Evolutionary conservation across 148 eudicot genomes (phyloP).

Genomic region (Rhododendron griersonianum): DNA sequence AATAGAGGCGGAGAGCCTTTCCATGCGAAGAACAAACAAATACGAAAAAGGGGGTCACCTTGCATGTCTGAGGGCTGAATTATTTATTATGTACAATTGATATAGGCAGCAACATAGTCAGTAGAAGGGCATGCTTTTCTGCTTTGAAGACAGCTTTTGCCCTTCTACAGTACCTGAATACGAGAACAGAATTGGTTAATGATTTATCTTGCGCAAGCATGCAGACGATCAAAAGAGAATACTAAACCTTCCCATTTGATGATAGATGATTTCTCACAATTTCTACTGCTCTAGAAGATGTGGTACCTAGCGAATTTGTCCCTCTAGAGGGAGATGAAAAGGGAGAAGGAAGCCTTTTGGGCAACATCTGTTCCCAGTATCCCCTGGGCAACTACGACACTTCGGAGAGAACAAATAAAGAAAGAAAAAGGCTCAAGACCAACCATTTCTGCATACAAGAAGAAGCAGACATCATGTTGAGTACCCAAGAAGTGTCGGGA

Average conservation of each 20-base stretch:
- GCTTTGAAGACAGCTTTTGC: constrained; percentile 76
- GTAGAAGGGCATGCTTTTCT: too few relatives aligned
- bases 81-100: too few relatives aligned
- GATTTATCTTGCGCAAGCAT: not conserved
- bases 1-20: too few relatives aligned
- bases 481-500: constrained; percentile 10
- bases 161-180: constrained; percentile 74
- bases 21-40: too few relatives aligned
- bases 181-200: not conserved
- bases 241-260: constrained; percentile 43
- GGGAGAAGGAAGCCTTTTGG: too few relatives aligned
- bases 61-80: too few relatives aligned
- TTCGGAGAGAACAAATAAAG: constrained; percentile 42
- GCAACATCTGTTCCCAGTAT: too few relatives aligned
- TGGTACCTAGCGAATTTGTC: constrained; percentile 45
- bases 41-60: too few relatives aligned
- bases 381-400: too few relatives aligned
- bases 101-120: too few relatives aligned
- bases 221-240: not conserved
- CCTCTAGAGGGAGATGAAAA: too few relatives aligned
- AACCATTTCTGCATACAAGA: constrained; percentile 32
- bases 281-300: constrained; percentile 33
- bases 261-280: constrained; percentile 28
- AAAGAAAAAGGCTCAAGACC: constrained; percentile 42
- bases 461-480: constrained; percentile 36